Evolutionary conservation across 2,329 filamentous ascomycete species (phyloP).

Genomic region (Amauroascus niger): DNA sequence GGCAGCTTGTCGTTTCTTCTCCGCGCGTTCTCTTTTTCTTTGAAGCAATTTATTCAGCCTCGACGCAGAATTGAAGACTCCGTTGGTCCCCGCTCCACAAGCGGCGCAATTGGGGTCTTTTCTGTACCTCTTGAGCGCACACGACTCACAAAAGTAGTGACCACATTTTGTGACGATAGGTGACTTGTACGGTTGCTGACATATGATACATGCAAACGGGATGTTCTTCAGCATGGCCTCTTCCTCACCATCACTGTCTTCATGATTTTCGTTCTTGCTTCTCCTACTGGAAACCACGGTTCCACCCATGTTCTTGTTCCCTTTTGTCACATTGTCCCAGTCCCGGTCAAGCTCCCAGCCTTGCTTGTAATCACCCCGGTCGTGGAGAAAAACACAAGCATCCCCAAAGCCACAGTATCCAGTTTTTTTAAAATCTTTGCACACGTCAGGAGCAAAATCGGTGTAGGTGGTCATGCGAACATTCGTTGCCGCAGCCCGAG

Average conservation of each 20-base stretch:
- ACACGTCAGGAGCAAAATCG: constrained; percentile 86
- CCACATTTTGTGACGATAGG: constrained; percentile 84
- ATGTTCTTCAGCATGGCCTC: constrained; percentile 69
- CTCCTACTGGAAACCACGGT: constrained; percentile 40
- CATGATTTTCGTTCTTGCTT: constrained; percentile 38
- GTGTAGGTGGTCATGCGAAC: constrained; percentile 82
- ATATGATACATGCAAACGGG: constrained; percentile 83
- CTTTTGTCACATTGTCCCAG: constrained; percentile 72
- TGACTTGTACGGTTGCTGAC: constrained; percentile 63
- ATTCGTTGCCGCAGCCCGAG: constrained; percentile 76
- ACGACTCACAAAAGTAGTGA: constrained; percentile 91
- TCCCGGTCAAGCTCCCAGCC: constrained; percentile 94
- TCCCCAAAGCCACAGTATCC: constrained; percentile 64
- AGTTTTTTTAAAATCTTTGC: constrained; percentile 85
- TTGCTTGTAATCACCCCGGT: constrained; percentile 60
- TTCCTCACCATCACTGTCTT: constrained; percentile 49
- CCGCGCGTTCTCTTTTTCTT: constrained; percentile 51
- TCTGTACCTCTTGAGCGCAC: constrained; percentile 75
- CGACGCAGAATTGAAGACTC: constrained; percentile 83
- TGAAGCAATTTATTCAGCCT: constrained; percentile 71
- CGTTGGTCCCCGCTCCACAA: constrained; percentile 74
- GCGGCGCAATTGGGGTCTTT: constrained; percentile 80
- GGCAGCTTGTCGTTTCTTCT: constrained; percentile 44
- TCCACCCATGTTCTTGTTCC: constrained; percentile 38
- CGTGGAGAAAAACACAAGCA: constrained; percentile 62